Base-by-base conservation (phyloP, 371 early-diverging fungal genomes). In the Mucor mucedo region DNA sequence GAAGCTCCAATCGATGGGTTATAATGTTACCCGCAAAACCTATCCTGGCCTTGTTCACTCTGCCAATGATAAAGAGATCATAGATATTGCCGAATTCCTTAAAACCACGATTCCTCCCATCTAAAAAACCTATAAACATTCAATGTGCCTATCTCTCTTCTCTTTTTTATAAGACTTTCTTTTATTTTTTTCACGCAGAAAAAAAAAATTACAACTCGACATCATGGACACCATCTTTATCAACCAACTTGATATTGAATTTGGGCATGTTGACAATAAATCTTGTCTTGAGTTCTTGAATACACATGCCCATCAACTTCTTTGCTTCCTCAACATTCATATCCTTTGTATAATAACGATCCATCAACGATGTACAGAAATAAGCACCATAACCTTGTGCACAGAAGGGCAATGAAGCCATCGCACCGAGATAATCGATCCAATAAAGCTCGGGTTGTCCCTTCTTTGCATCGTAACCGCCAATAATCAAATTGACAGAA, bases 341-440 rank as follows among this genome's bases (percentile, higher is more conserved):
- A 66, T 93, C 89, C n/a, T 85, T 76, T 48, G 83, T 83, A 84
- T 97, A 94, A 79, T 95, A 91, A 53, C 94, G 89, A 84, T 98
- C 98, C 91, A 98, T 87, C 29, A 95, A 82, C 47, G 96, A 93
- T 75, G 91, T 85, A 70, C 90, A 84, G 78, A 96, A 96, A 84
- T 93, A 96, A 21, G 93, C 82, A 47, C 93, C 93, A 65, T 96
- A 95, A 7, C 98, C 98, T 70, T 98, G 98, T 54, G 94, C 92
- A 21, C 93, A 97, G 78, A 87, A 97, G 39, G 92, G 90, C 44
- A 95, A 82, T 63, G 89, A 86, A 28, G 89, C 86, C 80, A 88
- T 82, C 2, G 93, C 84, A 21, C 93, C 91, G 66, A 97, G 79
- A 73, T 98, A 89, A 79, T 98, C 98, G 62, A 96, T 82, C 96